A percentile compares a stretch with the other conserved stretches of the same genome.
phyloP scores from a whole-genome alignment of 805 yeast genomes.

The Yueomyces sp. region DNA sequence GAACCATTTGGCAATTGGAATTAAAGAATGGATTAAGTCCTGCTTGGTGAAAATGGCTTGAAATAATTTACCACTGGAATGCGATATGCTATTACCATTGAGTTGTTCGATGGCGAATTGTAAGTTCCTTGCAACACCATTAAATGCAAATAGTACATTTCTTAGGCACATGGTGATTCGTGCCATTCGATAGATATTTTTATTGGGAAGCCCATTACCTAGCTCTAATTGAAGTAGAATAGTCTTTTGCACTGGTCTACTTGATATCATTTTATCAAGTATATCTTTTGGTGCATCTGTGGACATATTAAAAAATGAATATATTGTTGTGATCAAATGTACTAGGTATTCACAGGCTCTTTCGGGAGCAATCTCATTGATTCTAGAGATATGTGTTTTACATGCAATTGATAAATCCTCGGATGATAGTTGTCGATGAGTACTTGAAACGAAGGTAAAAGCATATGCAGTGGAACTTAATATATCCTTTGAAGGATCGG shows the following conservation, averaged over 20 bases:
- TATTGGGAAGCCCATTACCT: slow-evolving; percentile 16
- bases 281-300: slow-evolving; percentile 25
- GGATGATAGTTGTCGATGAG: slow-evolving; percentile 22
- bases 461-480: slow-evolving; percentile 22
- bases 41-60: slow-evolving; percentile 45
- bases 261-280: slow-evolving; percentile 23
- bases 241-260: slow-evolving; percentile 24
- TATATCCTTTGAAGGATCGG: slow-evolving; percentile 9
- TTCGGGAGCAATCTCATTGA: slow-evolving; percentile 9
- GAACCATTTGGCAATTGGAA: slow-evolving; percentile 83
- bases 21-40: slow-evolving; percentile 45
- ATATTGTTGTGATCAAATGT: slow-evolving; percentile 14
- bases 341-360: slow-evolving; percentile 19
- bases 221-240: slow-evolving; percentile 23
- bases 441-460: slow-evolving; percentile 23
- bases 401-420: slow-evolving; percentile 25
- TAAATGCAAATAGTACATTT: slow-evolving; percentile 23
- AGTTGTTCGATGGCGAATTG: slow-evolving; percentile 26
- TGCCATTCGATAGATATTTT: slow-evolving; percentile 21
- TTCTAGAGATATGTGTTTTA: slow-evolving; percentile 15
- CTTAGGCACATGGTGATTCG: slow-evolving; percentile 19
- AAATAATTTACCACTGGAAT: slow-evolving; percentile 32
- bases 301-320: slow-evolving; percentile 22
- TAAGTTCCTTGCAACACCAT: slow-evolving; percentile 23
- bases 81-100: slow-evolving; percentile 10